These are phyloP conservation scores for Luffa acutangula DNA, from an alignment of 306 rosid genomes.

Conservation along the genomic window DNA sequence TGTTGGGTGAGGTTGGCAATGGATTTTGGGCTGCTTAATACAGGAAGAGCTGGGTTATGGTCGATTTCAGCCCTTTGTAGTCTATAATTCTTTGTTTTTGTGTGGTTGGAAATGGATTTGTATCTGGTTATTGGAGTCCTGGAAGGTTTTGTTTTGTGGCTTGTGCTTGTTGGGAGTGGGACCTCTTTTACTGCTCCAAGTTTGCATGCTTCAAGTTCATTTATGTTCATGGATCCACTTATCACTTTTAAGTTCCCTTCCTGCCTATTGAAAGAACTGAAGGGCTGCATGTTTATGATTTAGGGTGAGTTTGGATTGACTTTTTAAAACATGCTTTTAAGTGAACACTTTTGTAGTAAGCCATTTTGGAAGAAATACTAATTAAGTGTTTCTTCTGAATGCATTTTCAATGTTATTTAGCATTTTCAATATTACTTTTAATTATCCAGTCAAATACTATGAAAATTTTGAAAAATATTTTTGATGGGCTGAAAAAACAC, in stretches of 20 bases:
- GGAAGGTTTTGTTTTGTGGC: background rate
- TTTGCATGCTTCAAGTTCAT: background rate
- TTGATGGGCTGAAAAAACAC: background rate
- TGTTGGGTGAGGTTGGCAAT: background rate
- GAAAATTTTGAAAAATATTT: background rate
- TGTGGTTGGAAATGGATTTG: background rate
- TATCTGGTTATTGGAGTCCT: background rate
- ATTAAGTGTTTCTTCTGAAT: too few species aligned
- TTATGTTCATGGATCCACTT: background rate
- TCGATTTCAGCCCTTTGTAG: background rate
- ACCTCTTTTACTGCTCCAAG: background rate
- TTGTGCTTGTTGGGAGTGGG: background rate
- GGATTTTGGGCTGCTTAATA: background rate
- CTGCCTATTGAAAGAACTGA: background rate
- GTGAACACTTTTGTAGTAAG: too few species aligned
- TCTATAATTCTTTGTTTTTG: background rate
- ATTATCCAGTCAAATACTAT: background rate
- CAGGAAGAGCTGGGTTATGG: background rate
- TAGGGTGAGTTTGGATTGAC: background rate
- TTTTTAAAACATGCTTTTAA: background rate
- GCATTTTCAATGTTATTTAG: background rate
- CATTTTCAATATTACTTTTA: background rate
- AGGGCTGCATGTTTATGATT: background rate
- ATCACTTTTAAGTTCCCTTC: background rate
- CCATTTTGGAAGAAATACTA: too few species aligned